Percentiles rank a stretch among this genome's conserved stretches.
phyloP scores from a whole-genome alignment of 768 basidiomycete genomes.

The Lactarius deliciosus region DNA sequence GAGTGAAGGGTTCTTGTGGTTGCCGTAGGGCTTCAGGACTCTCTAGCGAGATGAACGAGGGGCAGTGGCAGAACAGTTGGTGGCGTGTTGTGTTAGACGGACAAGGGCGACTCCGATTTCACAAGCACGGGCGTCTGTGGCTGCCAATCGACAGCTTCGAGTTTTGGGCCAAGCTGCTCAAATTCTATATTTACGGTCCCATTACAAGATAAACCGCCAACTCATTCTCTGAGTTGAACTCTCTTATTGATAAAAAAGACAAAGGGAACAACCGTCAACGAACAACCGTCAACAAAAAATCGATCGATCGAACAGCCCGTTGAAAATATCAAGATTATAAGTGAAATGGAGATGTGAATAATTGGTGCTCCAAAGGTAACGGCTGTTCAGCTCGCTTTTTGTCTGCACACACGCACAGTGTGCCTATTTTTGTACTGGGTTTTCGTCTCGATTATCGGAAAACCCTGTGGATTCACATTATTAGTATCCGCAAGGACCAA shows the following conservation, averaged over 20 bases:
- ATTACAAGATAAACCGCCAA: neutral
- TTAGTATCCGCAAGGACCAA: constrained; percentile 10
- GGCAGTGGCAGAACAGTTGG: neutral
- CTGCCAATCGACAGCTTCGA: neutral
- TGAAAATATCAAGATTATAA: constrained; percentile 12
- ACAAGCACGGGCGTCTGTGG: neutral
- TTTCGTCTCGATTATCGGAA: constrained; percentile 24
- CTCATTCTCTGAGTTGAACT: constrained; percentile 6
- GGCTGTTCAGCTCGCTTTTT: constrained; percentile 4
- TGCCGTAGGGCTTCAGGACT: constrained; percentile 16
- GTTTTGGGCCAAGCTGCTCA: neutral
- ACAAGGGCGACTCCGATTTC: constrained; percentile 18
- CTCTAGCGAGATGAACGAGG: constrained; percentile 13
- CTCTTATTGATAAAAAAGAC: constrained; percentile 21
- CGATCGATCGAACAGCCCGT: constrained; percentile 3
- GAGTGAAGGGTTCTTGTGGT: constrained; percentile 2
- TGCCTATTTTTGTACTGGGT: constrained; percentile 25
- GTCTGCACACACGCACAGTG: constrained; percentile 1
- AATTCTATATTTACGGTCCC: neutral
- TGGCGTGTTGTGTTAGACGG: neutral
- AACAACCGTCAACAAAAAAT: constrained; percentile 1
- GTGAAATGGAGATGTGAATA: neutral
- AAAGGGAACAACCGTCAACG: neutral
- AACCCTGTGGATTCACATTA: constrained; percentile 11
- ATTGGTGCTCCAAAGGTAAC: neutral